A percentile compares a stretch with the other conserved stretches of the same genome.
These are phyloP conservation scores for Wallacemonas rigidus DNA, from an alignment of 208 protist species.

Conservation along the genomic window DNA sequence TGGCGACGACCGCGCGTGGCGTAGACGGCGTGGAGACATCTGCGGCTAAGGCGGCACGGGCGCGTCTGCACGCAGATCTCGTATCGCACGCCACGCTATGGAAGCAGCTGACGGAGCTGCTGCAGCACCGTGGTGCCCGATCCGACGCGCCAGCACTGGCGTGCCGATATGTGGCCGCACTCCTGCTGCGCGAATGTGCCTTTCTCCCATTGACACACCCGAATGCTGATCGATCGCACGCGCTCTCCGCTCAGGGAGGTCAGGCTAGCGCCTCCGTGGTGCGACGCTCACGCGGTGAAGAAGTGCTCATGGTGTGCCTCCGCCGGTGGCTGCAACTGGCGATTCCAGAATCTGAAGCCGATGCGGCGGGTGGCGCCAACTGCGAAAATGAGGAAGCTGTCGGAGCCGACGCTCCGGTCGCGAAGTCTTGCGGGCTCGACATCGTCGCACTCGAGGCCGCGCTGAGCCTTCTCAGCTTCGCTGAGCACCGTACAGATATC, in stretches of 20 bases:
- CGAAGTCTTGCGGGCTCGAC: neutral
- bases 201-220: slow-evolving; percentile 32
- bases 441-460: slow-evolving; percentile 24
- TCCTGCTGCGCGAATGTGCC: slow-evolving; percentile 40
- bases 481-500: slow-evolving; percentile 34
- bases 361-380: neutral
- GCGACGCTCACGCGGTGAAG: slow-evolving; percentile 16
- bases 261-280: no score
- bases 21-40: neutral
- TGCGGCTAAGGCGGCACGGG: neutral
- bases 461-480: slow-evolving; percentile 37
- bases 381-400: slow-evolving; percentile 10
- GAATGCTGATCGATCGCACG: neutral
- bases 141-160: neutral
- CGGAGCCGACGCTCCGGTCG: neutral
- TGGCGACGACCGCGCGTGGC: no score
- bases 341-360: slow-evolving; percentile 16
- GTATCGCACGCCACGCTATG: neutral
- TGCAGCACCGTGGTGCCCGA: neutral
- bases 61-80: slow-evolving; percentile 8
- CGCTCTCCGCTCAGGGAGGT: neutral
- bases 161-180: slow-evolving; percentile 51
- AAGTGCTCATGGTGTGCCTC: slow-evolving; percentile 52
- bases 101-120: slow-evolving; percentile 4
- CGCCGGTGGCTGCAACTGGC: slow-evolving; percentile 63